These are phyloP conservation scores for Wickerhamiella shivajii DNA, from an alignment of 805 yeast species.

Conservation along the genomic window DNA sequence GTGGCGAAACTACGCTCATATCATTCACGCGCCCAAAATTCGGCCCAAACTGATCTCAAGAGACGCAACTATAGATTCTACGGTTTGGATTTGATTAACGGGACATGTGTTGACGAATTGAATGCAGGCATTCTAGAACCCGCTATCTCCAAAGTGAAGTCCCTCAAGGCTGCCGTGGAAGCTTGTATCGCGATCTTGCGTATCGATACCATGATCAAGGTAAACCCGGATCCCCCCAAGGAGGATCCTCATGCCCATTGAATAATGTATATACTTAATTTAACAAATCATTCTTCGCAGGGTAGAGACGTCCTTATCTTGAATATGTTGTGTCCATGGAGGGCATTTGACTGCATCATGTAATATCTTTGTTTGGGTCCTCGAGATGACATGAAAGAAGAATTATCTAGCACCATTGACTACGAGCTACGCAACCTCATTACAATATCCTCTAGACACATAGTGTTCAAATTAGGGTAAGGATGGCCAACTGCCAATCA, in stretches of 20 bases:
- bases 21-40: slow-evolving; percentile 88
- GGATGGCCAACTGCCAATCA: too few species aligned
- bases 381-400: too few species aligned
- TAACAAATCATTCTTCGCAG: too few species aligned
- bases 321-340: too few species aligned
- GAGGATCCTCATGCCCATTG: slow-evolving; percentile 86
- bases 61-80: slow-evolving; percentile 76
- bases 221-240: slow-evolving; percentile 70
- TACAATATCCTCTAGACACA: too few species aligned
- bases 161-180: slow-evolving; percentile 89
- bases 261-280: too few species aligned
- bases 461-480: too few species aligned
- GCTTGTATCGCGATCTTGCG: slow-evolving; percentile 96
- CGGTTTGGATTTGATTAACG: slow-evolving; percentile 83
- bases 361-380: too few species aligned
- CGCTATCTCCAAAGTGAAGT: slow-evolving; percentile 78
- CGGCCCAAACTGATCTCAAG: slow-evolving; percentile 69
- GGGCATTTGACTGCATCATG: too few species aligned
- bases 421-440: too few species aligned
- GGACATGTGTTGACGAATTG: slow-evolving; percentile 79
- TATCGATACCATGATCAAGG: slow-evolving; percentile 96
- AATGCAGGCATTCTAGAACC: slow-evolving; percentile 89
- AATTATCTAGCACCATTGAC: too few species aligned
- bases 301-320: too few species aligned
- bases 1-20: slow-evolving; percentile 92